Conservation (phyloP, 352 stramenopile species). For the Pythium myriotylum region DNA sequence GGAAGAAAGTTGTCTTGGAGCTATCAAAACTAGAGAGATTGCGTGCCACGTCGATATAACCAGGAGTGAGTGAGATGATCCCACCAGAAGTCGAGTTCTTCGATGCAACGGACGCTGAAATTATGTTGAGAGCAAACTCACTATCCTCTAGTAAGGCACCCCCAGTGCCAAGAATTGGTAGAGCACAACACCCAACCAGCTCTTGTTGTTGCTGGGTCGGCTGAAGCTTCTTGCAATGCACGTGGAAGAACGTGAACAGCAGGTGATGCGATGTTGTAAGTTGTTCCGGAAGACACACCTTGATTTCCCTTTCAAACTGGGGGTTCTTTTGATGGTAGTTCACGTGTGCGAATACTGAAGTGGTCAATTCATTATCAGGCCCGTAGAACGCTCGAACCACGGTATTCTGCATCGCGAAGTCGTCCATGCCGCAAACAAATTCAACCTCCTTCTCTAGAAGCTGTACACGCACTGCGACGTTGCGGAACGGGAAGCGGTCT, state of each 20-base stretch:
- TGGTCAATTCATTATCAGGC: slow-evolving; percentile 28
- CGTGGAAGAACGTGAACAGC: slow-evolving; percentile 79
- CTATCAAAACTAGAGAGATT: slow-evolving; percentile 19
- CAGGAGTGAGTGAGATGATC: slow-evolving; percentile 37
- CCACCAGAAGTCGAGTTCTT: slow-evolving; percentile 31
- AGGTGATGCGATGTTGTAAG: slow-evolving; percentile 57
- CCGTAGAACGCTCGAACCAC: slow-evolving; percentile 46
- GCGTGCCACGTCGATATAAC: slow-evolving; percentile 44
- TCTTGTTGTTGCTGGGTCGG: slow-evolving; percentile 64
- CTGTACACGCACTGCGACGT: slow-evolving; percentile 68
- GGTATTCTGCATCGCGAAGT: slow-evolving; percentile 32
- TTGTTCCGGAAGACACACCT: slow-evolving; percentile 59
- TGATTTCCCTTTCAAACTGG: slow-evolving; percentile 77
- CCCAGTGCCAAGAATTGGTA: slow-evolving; percentile 52
- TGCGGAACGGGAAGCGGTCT: slow-evolving; percentile 70
- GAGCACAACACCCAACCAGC: slow-evolving; percentile 52
- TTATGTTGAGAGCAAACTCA: slow-evolving; percentile 46
- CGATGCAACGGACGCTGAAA: slow-evolving; percentile 21
- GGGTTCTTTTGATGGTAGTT: slow-evolving; percentile 81
- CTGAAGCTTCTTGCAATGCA: slow-evolving; percentile 81
- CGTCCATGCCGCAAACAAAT: slow-evolving; percentile 42
- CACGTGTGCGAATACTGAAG: slow-evolving; percentile 49
- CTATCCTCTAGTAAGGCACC: slow-evolving; percentile 56
- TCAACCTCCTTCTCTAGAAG: slow-evolving; percentile 55
- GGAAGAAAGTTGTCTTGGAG: slow-evolving; percentile 44